These are phyloP conservation scores for Pythium coloratum DNA, from an alignment of 352 stramenopile genomes.

Conservation along the genomic window DNA sequence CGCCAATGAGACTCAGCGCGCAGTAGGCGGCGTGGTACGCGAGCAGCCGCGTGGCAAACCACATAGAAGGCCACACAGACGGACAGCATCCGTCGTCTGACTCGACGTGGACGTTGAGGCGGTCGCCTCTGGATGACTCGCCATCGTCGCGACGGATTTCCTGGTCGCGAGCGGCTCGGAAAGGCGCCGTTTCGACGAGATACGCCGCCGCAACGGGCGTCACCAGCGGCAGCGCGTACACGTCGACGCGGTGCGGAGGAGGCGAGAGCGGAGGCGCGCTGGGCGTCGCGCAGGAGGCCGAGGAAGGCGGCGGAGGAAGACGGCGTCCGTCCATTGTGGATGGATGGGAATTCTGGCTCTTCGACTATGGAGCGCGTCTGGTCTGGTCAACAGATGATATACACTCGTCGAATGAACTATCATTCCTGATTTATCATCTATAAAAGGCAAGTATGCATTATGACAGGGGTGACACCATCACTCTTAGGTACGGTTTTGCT, in stretches of 20 bases:
- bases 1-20: conserved; percentile 21
- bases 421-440: no score
- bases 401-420: no score
- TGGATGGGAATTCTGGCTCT: not conserved
- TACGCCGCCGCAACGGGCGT: conserved; percentile 10
- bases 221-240: conserved; percentile 7
- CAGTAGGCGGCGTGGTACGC: conserved; percentile 28
- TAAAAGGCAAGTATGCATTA: no score
- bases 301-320: not conserved
- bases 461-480: not conserved
- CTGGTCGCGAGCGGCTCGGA: not conserved
- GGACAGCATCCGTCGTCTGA: not conserved
- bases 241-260: not conserved
- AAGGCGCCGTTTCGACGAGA: not conserved
- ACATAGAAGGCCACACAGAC: conserved; percentile 9
- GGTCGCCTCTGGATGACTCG: not conserved
- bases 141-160: not conserved
- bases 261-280: conserved; percentile 21
- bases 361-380: no score
- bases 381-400: no score
- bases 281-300: not conserved
- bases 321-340: not conserved
- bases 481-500: not conserved
- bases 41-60: conserved; percentile 19
- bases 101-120: conserved; percentile 11